Evolutionary conservation across 345 rosid species (phyloP).

Genomic region (Citrus glauca): DNA sequence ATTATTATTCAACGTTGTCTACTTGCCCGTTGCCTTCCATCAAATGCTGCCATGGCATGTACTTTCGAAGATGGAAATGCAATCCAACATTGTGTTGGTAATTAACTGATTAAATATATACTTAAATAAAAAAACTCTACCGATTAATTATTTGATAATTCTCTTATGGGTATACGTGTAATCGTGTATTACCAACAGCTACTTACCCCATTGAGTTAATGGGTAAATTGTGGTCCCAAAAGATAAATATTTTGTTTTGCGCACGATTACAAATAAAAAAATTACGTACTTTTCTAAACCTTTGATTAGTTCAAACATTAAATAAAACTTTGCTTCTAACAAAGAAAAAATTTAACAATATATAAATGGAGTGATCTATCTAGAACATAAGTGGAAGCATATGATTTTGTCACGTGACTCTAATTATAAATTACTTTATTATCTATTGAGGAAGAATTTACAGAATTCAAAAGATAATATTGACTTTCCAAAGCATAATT

Average conservation of each 20-base stretch:
- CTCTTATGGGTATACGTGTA: too few species aligned
- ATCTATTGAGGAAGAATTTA: not conserved
- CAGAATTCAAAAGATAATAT: not conserved
- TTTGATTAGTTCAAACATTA: not conserved
- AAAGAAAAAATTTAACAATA: too few species aligned
- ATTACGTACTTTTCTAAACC: too few species aligned
- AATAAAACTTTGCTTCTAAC: not conserved
- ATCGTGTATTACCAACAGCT: too few species aligned
- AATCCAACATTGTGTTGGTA: not conserved
- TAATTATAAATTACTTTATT: not conserved
- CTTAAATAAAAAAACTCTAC: too few species aligned
- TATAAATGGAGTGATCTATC: not conserved
- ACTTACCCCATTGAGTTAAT: too few species aligned
- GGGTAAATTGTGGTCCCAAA: too few species aligned
- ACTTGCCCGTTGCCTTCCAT: not conserved
- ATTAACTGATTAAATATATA: too few species aligned
- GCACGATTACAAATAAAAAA: too few species aligned
- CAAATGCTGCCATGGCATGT: not conserved
- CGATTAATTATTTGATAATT: too few species aligned
- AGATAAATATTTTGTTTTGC: too few species aligned
- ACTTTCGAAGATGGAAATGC: not conserved
- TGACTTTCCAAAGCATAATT: not conserved
- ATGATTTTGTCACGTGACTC: conserved; percentile 6
- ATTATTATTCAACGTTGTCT: not conserved
- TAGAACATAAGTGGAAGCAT: not conserved